Evolutionary conservation across 306 rosid species (phyloP).

Genomic region (Lathyrus sativus): DNA sequence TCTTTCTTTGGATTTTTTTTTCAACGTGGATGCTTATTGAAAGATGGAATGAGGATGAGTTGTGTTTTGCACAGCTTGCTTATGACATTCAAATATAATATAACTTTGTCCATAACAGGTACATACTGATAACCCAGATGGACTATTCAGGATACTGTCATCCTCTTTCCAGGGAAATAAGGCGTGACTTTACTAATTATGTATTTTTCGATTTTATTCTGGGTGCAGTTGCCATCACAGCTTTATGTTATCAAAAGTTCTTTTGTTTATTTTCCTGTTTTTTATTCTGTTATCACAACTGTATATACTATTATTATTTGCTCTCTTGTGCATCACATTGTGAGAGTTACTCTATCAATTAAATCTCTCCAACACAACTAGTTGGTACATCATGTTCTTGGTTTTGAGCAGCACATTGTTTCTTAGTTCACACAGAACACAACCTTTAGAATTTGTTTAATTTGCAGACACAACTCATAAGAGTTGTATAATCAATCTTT

Average conservation of each 20-base stretch:
- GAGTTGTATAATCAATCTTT: not conserved
- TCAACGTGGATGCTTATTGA: not conserved
- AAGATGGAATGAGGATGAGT: conserved; percentile 20
- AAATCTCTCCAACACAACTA: conserved; percentile 4
- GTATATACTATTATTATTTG: conserved; percentile 8
- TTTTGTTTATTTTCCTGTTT: not conserved
- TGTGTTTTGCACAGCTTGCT: conserved; percentile 12
- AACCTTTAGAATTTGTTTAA: not conserved
- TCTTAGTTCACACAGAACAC: not conserved
- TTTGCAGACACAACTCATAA: not conserved
- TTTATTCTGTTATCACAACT: not conserved
- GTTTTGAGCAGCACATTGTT: not conserved
- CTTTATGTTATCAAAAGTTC: conserved; percentile 4
- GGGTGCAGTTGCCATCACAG: conserved; percentile 14
- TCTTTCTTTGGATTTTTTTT: conserved; percentile 8
- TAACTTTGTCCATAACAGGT: conserved; percentile 59
- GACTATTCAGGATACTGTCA: conserved; percentile 83
- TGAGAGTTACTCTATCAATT: conserved; percentile 4
- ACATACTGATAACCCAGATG: conserved; percentile 93
- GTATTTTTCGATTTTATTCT: conserved; percentile 22
- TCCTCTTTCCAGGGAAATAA: conserved; percentile 68
- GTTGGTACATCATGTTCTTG: conserved; percentile 7
- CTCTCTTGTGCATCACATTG: not conserved
- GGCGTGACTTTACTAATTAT: conserved; percentile 38
- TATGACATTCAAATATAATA: conserved; percentile 11